Evolutionary conservation across 305 asterid species (phyloP).

Genomic region (Fraxinus greggii): DNA sequence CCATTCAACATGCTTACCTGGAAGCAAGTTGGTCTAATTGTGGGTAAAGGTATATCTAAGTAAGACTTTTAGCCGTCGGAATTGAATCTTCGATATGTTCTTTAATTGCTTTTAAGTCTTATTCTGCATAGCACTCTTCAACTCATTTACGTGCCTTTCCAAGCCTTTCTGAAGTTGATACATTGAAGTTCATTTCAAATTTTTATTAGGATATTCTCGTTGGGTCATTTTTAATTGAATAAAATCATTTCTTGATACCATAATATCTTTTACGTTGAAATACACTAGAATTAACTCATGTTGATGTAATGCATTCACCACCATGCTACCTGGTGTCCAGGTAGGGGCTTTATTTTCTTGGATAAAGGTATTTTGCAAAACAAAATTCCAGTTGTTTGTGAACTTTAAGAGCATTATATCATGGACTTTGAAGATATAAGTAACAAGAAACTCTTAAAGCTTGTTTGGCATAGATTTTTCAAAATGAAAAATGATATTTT

Average conservation of each 20-base stretch:
- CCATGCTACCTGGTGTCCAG: not conserved
- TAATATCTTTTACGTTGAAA: not conserved
- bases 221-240: not conserved
- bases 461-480: not conserved
- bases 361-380: not conserved
- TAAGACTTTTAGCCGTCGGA: not conserved
- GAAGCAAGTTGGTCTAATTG: conserved; percentile 68
- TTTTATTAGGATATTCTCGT: not conserved
- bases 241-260: not conserved
- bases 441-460: not conserved
- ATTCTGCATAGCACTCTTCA: not conserved
- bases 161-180: not conserved
- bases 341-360: not conserved
- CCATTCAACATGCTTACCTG: conserved; percentile 49
- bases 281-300: not conserved
- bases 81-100: not conserved
- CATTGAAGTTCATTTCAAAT: not conserved
- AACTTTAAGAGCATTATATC: not conserved
- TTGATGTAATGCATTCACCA: not conserved
- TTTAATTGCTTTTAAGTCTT: not conserved
- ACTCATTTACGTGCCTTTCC: conserved; percentile 14
- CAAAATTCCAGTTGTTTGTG: not conserved
- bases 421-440: not conserved
- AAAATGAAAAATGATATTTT: not conserved
- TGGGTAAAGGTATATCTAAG: conserved; percentile 78